A percentile compares a stretch with the other conserved stretches of the same genome.
These are phyloP conservation scores for Penicillium sp. DNA, from an alignment of 2,329 filamentous ascomycete species.

Conservation along the genomic window DNA sequence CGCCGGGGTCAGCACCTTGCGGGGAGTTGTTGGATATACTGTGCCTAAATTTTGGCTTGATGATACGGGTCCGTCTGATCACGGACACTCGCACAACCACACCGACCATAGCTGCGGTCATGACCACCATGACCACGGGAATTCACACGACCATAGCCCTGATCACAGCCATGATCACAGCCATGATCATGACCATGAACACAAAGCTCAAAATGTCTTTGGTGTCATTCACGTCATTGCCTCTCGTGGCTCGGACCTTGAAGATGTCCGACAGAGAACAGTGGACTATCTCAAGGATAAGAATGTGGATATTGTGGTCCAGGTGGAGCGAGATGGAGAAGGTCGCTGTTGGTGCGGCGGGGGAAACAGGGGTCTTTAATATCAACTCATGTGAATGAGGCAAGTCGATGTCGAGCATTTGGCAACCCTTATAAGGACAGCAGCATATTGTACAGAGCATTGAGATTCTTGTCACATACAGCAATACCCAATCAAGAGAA, in stretches of 20 bases:
- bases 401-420: no score
- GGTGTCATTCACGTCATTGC: constrained; percentile 87
- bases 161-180: constrained; percentile 32
- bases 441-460: neutral
- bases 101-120: constrained; percentile 34
- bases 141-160: constrained; percentile 31
- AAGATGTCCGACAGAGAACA: constrained; percentile 81
- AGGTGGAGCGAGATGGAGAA: constrained; percentile 84
- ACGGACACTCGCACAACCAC: constrained; percentile 33
- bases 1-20: constrained; percentile 75
- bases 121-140: constrained; percentile 30
- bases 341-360: constrained; percentile 62
- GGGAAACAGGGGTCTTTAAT: constrained; percentile 33
- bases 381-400: neutral
- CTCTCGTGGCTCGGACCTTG: constrained; percentile 67
- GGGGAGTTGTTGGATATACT: constrained; percentile 81
- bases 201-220: constrained; percentile 52
- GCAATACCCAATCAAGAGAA: neutral
- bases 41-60: constrained; percentile 93
- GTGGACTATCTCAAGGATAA: constrained; percentile 67
- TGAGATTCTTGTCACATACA: neutral
- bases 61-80: constrained; percentile 54
- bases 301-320: constrained; percentile 78
- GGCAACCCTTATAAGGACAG: neutral
- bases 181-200: constrained; percentile 30